Percentiles rank a stretch among this genome's conserved stretches.
Evolutionary conservation across 441 rosid species (phyloP).

Genomic region (Cnidoscolus chayamansa): DNA sequence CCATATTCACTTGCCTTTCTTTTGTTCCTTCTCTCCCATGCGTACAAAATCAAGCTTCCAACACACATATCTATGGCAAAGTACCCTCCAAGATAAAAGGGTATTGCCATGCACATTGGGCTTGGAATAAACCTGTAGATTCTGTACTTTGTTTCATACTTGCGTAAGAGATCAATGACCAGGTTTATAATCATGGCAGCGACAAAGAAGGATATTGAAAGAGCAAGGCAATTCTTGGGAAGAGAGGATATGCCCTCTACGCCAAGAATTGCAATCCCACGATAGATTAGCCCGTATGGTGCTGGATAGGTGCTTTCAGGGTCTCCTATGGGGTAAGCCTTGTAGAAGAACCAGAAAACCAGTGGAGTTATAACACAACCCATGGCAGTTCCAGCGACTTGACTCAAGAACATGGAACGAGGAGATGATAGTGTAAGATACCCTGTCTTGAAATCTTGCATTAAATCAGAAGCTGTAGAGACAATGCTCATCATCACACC

Average conservation of each 20-base stretch:
- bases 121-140: slow-evolving; percentile 46
- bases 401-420: slow-evolving; percentile 80
- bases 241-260: slow-evolving; percentile 63
- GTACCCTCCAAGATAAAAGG: slow-evolving; percentile 57
- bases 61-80: slow-evolving; percentile 65
- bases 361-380: slow-evolving; percentile 69
- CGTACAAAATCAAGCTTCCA: slow-evolving; percentile 53
- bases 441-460: slow-evolving; percentile 93
- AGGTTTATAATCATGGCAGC: slow-evolving; percentile 47
- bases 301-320: slow-evolving; percentile 65
- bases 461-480: slow-evolving; percentile 83
- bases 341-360: slow-evolving; percentile 82
- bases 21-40: slow-evolving; percentile 44
- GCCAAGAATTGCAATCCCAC: slow-evolving; percentile 82
- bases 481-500: slow-evolving; percentile 97
- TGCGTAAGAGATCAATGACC: slow-evolving; percentile 24
- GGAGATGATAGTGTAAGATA: slow-evolving; percentile 84
- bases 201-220: slow-evolving; percentile 50
- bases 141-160: slow-evolving; percentile 32
- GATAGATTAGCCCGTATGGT: slow-evolving; percentile 61
- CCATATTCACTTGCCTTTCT: slow-evolving; percentile 39
- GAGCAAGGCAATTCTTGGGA: slow-evolving; percentile 60
- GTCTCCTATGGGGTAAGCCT: slow-evolving; percentile 70
- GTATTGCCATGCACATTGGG: slow-evolving; percentile 72
- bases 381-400: slow-evolving; percentile 68